Conservation (phyloP, 2,329 filamentous ascomycete genomes). For the Plectosphaerella cucumerina region DNA sequence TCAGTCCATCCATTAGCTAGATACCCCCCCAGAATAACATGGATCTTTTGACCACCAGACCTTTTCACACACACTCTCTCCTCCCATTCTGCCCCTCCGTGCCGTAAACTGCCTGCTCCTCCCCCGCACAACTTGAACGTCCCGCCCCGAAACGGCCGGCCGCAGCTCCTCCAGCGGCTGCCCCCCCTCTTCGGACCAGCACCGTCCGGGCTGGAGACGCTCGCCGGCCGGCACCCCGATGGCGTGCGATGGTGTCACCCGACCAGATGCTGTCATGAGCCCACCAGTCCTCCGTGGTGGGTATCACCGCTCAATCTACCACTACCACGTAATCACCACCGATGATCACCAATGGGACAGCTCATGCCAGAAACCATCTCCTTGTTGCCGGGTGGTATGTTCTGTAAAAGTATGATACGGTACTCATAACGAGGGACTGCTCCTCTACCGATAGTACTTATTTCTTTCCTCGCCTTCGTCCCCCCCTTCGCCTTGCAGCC, state of each 20-base stretch:
- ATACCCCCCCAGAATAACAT: too few species aligned
- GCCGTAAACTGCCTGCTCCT: not conserved
- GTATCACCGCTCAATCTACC: not conserved
- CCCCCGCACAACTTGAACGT: not conserved
- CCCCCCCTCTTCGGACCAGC: too few species aligned
- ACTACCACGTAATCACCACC: not conserved
- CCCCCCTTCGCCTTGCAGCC: too few species aligned
- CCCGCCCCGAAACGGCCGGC: not conserved
- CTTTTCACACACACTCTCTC: too few species aligned
- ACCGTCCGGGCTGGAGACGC: not conserved
- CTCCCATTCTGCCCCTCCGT: too few species aligned
- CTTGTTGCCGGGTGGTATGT: too few species aligned
- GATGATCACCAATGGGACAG: too few species aligned
- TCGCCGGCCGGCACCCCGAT: not conserved
- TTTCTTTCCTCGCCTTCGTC: not conserved
- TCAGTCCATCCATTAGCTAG: too few species aligned
- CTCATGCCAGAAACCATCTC: too few species aligned
- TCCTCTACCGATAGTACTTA: not conserved
- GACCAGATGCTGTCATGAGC: not conserved
- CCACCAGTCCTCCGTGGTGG: not conserved
- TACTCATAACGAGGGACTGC: not conserved
- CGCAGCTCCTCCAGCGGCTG: not conserved
- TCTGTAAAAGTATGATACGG: too few species aligned
- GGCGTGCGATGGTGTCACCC: slow-evolving; percentile 2
- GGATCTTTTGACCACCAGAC: too few species aligned